Percentiles rank a stretch among this genome's conserved stretches.
phyloP scores from a whole-genome alignment of 2,329 filamentous ascomycete genomes.

The Botrytis porri region DNA sequence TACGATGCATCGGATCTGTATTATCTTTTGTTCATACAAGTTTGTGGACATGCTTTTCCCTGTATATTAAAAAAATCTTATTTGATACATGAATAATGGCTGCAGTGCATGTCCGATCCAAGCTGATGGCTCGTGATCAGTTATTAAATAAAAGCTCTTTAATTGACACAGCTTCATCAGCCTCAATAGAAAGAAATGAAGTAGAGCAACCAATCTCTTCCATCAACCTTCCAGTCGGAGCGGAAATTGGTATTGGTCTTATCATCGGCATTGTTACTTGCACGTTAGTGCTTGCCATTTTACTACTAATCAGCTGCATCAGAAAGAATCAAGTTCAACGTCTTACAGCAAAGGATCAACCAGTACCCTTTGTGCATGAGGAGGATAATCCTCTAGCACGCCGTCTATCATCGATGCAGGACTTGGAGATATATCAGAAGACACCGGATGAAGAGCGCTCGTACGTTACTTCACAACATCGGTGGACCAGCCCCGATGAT shows the following conservation, averaged over 20 bases:
- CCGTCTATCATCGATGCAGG: background rate
- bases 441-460: background rate
- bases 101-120: background rate
- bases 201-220: background rate
- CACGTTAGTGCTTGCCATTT: background rate
- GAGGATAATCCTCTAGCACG: background rate
- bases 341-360: background rate
- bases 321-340: background rate
- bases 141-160: background rate
- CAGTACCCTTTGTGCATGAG: background rate
- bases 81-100: background rate
- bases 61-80: background rate
- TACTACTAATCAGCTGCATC: background rate
- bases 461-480: background rate
- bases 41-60: background rate
- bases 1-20: background rate
- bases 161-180: background rate
- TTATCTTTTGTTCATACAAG: background rate
- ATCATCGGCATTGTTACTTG: background rate
- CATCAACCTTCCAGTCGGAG: background rate
- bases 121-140: background rate
- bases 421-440: background rate
- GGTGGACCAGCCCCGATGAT: background rate
- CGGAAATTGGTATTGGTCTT: constrained; percentile 6
- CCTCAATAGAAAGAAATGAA: background rate